Evolutionary conservation across 1,284 basidiomycete genomes (phyloP), one percentile per base, ranked within the genome.

Genomic region (Ceraceosorus guamensis): DNA sequence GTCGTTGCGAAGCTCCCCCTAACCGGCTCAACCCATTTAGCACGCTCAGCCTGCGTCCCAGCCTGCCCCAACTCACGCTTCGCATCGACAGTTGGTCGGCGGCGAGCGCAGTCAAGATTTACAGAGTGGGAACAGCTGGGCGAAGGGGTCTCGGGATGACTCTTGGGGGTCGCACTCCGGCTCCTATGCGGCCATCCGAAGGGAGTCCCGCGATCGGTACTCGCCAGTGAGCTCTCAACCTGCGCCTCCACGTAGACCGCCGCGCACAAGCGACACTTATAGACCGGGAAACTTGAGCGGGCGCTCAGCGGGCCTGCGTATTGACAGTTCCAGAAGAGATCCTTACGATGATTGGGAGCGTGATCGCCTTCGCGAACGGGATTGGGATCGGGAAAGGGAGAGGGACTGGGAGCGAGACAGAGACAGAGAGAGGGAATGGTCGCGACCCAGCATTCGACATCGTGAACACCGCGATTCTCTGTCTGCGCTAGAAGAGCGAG

Each of bases 31-130:
- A 11, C 50, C 10, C 46, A 44, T 3, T 7, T 50, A 11, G 3
- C 39, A 10, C 44, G 45, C 45, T 8, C 30, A 11, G n/a, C 7
- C 45, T 14, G 13, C 45, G 24, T 24, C 45, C 7, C 45, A 46
- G 11, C n/a, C 39, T 3, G 39, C 11, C 39, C 16, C 44, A 6
- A 35, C 48, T 6, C 32, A 34, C 11, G 33, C 54, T 4, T 52
- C 61, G 16, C 61, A 59, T 44, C 56, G 56, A 41, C 54, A 62
- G 7, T 48, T 56, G 35, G 56, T 55, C 14, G 61, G 57, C 4
- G 57, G 51, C 5, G 46, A 57, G 57, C 50, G 61, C 57, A 43
- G 50, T 39, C 7, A 50, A 57, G 51, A 60, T 53, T 8, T 35
- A 56, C 18, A 61, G 55, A 1, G 48, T 53, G n/a, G 55, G 1